Evolutionary conservation across 257 asterid species (phyloP).

Genomic region (Forsythia viridissima): DNA sequence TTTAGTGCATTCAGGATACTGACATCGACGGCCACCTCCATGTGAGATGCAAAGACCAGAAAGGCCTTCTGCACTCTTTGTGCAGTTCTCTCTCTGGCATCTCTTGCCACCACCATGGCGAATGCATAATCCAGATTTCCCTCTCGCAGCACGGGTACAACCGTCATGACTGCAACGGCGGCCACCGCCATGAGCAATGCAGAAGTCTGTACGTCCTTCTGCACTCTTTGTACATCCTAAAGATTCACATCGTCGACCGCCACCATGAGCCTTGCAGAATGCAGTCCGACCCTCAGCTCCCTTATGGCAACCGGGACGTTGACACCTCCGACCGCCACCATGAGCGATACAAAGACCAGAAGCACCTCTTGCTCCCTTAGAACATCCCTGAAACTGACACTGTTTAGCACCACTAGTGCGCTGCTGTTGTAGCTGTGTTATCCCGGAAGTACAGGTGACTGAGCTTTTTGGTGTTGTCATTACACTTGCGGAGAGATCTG

Average conservation of each 20-base stretch:
- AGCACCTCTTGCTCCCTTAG: slow-evolving; percentile 94
- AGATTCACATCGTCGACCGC: slow-evolving; percentile 86
- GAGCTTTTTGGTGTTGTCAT: slow-evolving; percentile 75
- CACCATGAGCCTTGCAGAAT: slow-evolving; percentile 96
- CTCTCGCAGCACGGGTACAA: slow-evolving; percentile 84
- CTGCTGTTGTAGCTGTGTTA: slow-evolving; percentile 63
- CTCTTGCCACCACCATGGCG: slow-evolving; percentile 98
- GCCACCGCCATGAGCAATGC: slow-evolving; percentile 97
- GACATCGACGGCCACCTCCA: slow-evolving; percentile 95
- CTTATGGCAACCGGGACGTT: slow-evolving; percentile 76
- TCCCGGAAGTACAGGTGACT: slow-evolving; percentile 99
- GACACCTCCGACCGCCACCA: slow-evolving; percentile 97
- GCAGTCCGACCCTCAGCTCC: slow-evolving; percentile 99
- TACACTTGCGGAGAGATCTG: slow-evolving; percentile 54
- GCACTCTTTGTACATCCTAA: slow-evolving; percentile 95
- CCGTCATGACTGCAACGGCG: slow-evolving; percentile 76
- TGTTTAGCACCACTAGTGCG: slow-evolving; percentile 58
- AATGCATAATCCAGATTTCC: slow-evolving; percentile 88
- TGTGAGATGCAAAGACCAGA: slow-evolving; percentile 97
- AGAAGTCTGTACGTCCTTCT: slow-evolving; percentile 87
- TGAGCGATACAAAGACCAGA: slow-evolving; percentile 93
- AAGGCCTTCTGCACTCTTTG: slow-evolving; percentile 90
- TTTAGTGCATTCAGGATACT: slow-evolving; percentile 60
- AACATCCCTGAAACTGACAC: slow-evolving; percentile 84
- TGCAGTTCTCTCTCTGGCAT: slow-evolving; percentile 79